These are phyloP conservation scores for Suillus paluster DNA, from an alignment of 768 basidiomycete species.

Conservation along the genomic window DNA sequence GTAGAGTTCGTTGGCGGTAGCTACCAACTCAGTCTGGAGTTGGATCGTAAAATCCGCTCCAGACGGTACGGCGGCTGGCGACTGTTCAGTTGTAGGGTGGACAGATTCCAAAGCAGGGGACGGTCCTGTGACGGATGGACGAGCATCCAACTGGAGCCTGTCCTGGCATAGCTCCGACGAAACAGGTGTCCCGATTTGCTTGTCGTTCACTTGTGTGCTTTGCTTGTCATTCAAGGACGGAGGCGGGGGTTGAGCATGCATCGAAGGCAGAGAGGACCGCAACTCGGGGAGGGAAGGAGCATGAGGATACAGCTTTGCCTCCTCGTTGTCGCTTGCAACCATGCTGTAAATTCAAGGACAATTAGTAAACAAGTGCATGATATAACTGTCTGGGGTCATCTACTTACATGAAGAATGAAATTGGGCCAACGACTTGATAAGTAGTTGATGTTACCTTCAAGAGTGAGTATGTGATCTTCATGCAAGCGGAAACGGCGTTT, in stretches of 20 bases:
- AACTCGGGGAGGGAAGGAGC: slow-evolving; percentile 12
- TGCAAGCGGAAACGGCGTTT: not conserved
- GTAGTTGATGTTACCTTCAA: not conserved
- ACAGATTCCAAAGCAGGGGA: slow-evolving; percentile 54
- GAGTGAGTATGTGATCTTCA: not conserved
- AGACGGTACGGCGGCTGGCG: slow-evolving; percentile 36
- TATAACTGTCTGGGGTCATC: not conserved
- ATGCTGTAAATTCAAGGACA: slow-evolving; percentile 26
- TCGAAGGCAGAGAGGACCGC: slow-evolving; percentile 14
- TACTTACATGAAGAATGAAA: slow-evolving; percentile 4
- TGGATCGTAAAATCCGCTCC: slow-evolving; percentile 37
- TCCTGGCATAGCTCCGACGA: slow-evolving; percentile 25
- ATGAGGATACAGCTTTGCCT: slow-evolving; percentile 21
- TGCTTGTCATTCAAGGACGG: slow-evolving; percentile 35
- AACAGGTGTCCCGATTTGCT: slow-evolving; percentile 28
- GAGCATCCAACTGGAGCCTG: slow-evolving; percentile 28
- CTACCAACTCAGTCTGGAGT: slow-evolving; percentile 62
- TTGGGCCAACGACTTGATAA: slow-evolving; percentile 4
- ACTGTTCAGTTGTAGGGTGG: slow-evolving; percentile 49
- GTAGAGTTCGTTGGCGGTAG: slow-evolving; percentile 65
- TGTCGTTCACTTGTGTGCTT: slow-evolving; percentile 52
- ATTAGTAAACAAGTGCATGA: slow-evolving; percentile 20
- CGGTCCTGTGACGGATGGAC: slow-evolving; percentile 37
- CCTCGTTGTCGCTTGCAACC: slow-evolving; percentile 34
- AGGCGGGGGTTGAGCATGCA: slow-evolving; percentile 13